Conservation (phyloP, 2,329 filamentous ascomycete species). For the Aspergillus sergii region DNA sequence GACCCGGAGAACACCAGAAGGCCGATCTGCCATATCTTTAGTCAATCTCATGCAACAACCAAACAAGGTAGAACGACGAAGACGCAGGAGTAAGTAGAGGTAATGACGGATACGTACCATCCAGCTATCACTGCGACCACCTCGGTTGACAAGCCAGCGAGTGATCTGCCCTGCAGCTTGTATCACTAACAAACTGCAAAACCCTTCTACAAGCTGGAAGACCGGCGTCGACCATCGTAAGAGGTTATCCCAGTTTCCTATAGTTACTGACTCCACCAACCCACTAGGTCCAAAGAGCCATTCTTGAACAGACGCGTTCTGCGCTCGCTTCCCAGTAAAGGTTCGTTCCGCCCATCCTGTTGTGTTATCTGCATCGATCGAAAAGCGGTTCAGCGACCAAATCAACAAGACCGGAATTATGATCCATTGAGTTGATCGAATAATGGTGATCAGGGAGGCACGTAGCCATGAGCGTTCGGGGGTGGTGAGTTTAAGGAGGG, state of each 20-base stretch:
- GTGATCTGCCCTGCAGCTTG: slow-evolving; percentile 94
- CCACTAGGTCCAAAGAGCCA: slow-evolving; percentile 90
- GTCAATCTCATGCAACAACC: slow-evolving; percentile 6
- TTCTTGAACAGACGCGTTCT: slow-evolving; percentile 68
- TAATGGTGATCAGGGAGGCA: slow-evolving; percentile 67
- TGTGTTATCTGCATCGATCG: slow-evolving; percentile 73
- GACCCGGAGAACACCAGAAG: slow-evolving; percentile 86
- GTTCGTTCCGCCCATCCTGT: slow-evolving; percentile 81
- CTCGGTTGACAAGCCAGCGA: slow-evolving; percentile 86
- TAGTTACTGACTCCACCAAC: slow-evolving; percentile 74
- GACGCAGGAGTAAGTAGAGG: not conserved
- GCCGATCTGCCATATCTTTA: slow-evolving; percentile 65
- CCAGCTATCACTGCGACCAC: slow-evolving; percentile 90
- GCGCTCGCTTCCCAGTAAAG: slow-evolving; percentile 66
- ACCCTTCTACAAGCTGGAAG: slow-evolving; percentile 93
- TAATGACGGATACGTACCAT: slow-evolving; percentile 65
- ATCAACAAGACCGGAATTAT: slow-evolving; percentile 85
- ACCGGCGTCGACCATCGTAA: slow-evolving; percentile 89
- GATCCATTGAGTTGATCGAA: slow-evolving; percentile 81
- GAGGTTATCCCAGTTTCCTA: slow-evolving; percentile 86
- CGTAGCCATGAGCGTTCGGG: slow-evolving; percentile 77
- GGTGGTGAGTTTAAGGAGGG: slow-evolving; percentile 75
- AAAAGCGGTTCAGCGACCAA: slow-evolving; percentile 94
- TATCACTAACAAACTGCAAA: slow-evolving; percentile 94
- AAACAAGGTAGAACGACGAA: not conserved